phyloP scores from a whole-genome alignment of 2,329 filamentous ascomycete genomes.

The Metarhizium album region DNA sequence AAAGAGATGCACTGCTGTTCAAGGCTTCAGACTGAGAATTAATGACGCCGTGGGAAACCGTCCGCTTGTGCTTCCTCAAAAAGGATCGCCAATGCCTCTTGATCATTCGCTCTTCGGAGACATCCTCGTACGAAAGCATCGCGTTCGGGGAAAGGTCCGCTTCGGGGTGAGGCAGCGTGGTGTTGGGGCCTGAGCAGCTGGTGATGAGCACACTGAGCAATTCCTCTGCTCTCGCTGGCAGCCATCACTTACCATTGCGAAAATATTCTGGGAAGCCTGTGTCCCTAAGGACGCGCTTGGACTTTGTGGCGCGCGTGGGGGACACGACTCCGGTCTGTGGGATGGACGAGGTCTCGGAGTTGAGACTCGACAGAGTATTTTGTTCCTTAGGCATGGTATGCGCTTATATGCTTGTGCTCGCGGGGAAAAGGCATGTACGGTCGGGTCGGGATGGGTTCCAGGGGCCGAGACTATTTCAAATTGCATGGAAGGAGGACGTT shows the following conservation, averaged over 20 bases:
- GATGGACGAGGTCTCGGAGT: conserved; percentile 2
- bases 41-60: conserved; percentile 36
- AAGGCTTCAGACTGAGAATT: conserved; percentile 22
- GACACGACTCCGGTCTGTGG: conserved; percentile 19
- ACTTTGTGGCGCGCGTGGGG: conserved; percentile 12
- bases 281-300: conserved; percentile 23
- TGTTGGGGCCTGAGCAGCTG: conserved; percentile 36
- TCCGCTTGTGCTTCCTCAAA: conserved; percentile 34
- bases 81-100: conserved; percentile 35
- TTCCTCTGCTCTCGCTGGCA: neutral
- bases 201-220: neutral
- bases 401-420: neutral
- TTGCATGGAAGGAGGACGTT: neutral
- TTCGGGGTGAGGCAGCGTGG: conserved; percentile 51
- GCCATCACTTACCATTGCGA: conserved; percentile 29
- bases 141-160: conserved; percentile 47
- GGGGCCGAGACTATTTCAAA: neutral
- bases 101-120: conserved; percentile 31
- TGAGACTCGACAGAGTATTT: conserved; percentile 1
- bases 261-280: conserved; percentile 44
- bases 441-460: neutral
- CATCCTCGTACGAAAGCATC: conserved; percentile 43
- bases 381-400: conserved; percentile 5
- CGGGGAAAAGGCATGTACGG: neutral
- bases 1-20: conserved; percentile 23